phyloP scores from a whole-genome alignment of 1,284 basidiomycete genomes.

The Hypsizygus ulmarius region DNA sequence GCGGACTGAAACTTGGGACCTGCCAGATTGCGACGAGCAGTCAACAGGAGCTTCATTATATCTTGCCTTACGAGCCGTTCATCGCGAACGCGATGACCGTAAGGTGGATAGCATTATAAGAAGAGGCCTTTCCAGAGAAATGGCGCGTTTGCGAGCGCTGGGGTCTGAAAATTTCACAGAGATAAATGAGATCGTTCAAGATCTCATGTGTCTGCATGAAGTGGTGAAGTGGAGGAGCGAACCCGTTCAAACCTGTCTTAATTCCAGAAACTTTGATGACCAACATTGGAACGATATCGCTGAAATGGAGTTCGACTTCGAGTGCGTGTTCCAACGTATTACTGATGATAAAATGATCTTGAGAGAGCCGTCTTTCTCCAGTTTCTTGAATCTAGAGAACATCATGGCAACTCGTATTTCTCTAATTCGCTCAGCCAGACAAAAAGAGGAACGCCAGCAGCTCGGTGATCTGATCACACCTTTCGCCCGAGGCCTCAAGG shows the following conservation, averaged over 20 bases:
- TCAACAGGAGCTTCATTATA: conserved; percentile 68
- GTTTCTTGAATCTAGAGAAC: conserved; percentile 75
- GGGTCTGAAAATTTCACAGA: conserved; percentile 77
- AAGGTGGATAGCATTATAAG: conserved; percentile 49
- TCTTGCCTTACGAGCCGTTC: conserved; percentile 71
- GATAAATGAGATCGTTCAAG: conserved; percentile 63
- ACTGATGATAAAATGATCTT: background rate
- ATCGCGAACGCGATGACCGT: conserved; percentile 63
- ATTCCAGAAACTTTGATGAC: conserved; percentile 32
- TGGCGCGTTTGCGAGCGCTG: conserved; percentile 61
- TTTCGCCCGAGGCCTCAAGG: conserved; percentile 49
- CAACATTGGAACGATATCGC: conserved; percentile 43
- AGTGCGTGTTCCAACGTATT: conserved; percentile 45
- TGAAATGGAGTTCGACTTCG: conserved; percentile 54
- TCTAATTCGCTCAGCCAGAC: conserved; percentile 67
- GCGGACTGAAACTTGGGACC: conserved; percentile 91
- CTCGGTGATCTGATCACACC: conserved; percentile 69
- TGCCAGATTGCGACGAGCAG: conserved; percentile 60
- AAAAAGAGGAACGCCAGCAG: conserved; percentile 64
- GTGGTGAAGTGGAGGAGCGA: conserved; percentile 55
- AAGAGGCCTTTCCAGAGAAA: conserved; percentile 54
- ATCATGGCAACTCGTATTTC: conserved; percentile 83
- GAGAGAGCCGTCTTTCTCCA: conserved; percentile 30
- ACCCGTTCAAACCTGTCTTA: conserved; percentile 37
- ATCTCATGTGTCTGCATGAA: conserved; percentile 79